Percentiles rank a stretch among this genome's conserved stretches.
Conservation (phyloP, 352 stramenopile genomes). For the Globisporangium nagaii region DNA sequence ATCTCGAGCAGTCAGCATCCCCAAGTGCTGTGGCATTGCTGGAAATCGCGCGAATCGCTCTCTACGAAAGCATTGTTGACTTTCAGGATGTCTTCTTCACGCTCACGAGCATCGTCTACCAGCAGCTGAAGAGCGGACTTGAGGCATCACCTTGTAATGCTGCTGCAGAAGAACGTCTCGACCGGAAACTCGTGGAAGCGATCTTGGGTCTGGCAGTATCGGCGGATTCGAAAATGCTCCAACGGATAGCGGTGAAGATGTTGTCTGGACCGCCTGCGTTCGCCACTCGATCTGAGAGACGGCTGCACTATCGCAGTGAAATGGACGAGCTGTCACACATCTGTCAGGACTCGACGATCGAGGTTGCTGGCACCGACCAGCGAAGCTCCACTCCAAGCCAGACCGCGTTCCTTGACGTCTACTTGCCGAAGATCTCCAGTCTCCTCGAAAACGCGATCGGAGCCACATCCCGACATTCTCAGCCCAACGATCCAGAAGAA, state of each 20-base stretch:
- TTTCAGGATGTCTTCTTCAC: conserved; percentile 24
- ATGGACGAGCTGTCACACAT: background rate
- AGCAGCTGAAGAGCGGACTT: conserved; percentile 11
- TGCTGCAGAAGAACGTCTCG: background rate
- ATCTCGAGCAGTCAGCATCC: background rate
- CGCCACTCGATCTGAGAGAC: conserved; percentile 3
- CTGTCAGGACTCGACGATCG: background rate
- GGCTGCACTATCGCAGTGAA: conserved; percentile 13
- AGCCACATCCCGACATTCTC: too few species aligned
- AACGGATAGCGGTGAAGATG: conserved; percentile 17
- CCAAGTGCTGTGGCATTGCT: background rate
- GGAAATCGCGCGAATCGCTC: conserved; percentile 3
- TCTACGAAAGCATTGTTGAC: background rate
- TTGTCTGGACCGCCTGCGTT: conserved; percentile 21
- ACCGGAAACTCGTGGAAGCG: conserved; percentile 16
- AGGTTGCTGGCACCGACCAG: background rate
- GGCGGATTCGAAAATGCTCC: conserved; percentile 6
- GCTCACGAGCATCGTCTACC: conserved; percentile 25
- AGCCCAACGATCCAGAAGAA: too few species aligned
- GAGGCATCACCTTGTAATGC: too few species aligned
- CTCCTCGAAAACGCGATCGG: background rate
- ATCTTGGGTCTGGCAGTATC: conserved; percentile 23
- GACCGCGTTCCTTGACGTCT: background rate
- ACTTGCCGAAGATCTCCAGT: background rate
- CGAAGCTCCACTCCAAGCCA: background rate